A percentile compares a stretch with the other conserved stretches of the same genome.
These are phyloP conservation scores for Prinsepia uniflora DNA, from an alignment of 306 rosid genomes.

Conservation along the genomic window DNA sequence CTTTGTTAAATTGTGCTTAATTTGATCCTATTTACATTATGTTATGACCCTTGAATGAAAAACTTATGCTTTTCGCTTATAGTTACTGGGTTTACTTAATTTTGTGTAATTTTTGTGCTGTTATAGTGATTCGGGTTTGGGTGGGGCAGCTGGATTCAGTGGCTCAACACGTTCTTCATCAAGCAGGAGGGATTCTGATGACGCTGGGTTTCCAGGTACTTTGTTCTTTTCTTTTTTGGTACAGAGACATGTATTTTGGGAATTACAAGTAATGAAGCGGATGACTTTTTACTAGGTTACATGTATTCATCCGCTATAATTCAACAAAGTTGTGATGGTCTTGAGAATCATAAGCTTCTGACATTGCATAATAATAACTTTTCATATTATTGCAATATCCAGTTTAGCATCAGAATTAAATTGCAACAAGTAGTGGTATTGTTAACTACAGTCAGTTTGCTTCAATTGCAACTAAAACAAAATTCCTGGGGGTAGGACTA, in stretches of 20 bases:
- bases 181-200: slow-evolving; percentile 4
- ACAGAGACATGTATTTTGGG: slow-evolving; percentile 1
- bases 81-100: no score
- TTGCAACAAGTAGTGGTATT: background rate
- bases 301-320: no score
- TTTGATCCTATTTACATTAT: background rate
- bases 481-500: background rate
- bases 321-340: no score
- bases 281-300: no score
- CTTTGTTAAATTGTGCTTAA: background rate
- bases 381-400: background rate
- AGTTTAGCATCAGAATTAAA: background rate
- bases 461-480: background rate
- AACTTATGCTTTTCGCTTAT: no score
- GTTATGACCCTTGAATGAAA: background rate
- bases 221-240: background rate
- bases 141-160: no score
- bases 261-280: no score
- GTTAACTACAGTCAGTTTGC: slow-evolving; percentile 4
- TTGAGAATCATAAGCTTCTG: background rate
- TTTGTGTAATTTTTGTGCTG: no score
- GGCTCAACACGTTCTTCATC: no score
- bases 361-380: background rate
- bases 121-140: no score
- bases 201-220: slow-evolving; percentile 89